Evolutionary conservation across 1,284 basidiomycete genomes (phyloP), one percentile per base, ranked within the genome.

Genomic region (Moniliophthora roreri): DNA sequence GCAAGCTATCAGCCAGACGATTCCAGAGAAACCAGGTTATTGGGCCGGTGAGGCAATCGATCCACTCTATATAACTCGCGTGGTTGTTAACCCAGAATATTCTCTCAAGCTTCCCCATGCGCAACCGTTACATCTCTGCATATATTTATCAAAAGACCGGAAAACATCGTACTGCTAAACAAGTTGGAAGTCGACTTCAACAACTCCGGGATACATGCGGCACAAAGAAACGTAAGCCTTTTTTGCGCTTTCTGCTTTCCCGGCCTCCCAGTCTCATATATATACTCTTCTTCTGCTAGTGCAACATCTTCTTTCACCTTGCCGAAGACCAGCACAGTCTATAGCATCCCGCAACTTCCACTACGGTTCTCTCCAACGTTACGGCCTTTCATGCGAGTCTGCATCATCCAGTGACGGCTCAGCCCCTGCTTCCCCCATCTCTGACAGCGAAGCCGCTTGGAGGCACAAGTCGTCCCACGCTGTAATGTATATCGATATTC

Each of bases 101-200:
- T 20, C 13, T 15, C 8, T 35, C 36, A n/a, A 56, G 55, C 49
- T 89, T 85, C 64, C 87, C 87, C 35, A 81, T 84, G 74, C 75
- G 87, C 51, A 89, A 89, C 68, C 77, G 83, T 46, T 88, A 87
- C 66, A 85, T 89, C 59, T 84, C 85, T 40, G 82, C 87, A 58
- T 82, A 84, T 67, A 87, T 88, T 62, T 79, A 73, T 62, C 72
- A 74, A 39, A 76, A 75, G 55, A 88, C 85, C 1, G 84, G 85
- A 35, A 79, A 83, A 62, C 73, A 75, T 54, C 76, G 85, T 56
- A 84, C 83, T 9, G 79, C 85, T 28, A 88, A 88, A 64, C 86
- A 88, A 66, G 85, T 88, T 39, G 86, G 85, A 47, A 86, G 83
- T 62, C 84, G 85, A 48, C 73, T 88, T 34, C 86, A 89, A 64